Conservation (phyloP, 108 stramenopile species). For the Cyclotella sp. region DNA sequence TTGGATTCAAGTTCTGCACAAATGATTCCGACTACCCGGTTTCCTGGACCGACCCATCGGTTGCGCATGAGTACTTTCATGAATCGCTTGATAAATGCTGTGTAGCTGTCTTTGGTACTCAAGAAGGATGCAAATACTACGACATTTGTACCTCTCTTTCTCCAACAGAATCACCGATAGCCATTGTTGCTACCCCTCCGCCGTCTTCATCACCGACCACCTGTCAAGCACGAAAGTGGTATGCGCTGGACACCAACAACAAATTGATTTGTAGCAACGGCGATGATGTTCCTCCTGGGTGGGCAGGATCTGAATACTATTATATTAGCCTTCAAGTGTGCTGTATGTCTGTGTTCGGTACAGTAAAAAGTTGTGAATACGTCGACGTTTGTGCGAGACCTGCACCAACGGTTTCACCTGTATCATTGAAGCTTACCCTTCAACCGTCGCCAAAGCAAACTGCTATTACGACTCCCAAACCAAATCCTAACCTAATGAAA, state of each 20-base stretch:
- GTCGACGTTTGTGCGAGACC: not conserved
- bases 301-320: not conserved
- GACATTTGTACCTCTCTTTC: slow-evolving; percentile 1
- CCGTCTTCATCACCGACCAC: not conserved
- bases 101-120: not conserved
- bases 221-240: slow-evolving; percentile 4
- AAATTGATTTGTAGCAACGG: slow-evolving; percentile 18
- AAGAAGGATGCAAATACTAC: not conserved
- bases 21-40: slow-evolving; percentile 10
- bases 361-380: not conserved
- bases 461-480: not conserved
- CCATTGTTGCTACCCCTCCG: not conserved
- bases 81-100: not conserved
- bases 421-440: too few relatives aligned
- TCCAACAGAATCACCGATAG: slow-evolving; percentile 2
- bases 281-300: not conserved
- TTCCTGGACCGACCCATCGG: not conserved
- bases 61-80: not conserved
- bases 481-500: not conserved
- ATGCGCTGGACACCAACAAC: not conserved
- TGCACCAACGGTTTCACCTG: not conserved
- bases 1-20: slow-evolving; percentile 8
- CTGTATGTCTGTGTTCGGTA: not conserved
- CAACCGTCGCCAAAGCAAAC: not conserved
- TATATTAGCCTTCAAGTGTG: not conserved